phyloP scores from a whole-genome alignment of 176 grass and related monocot species.

The Leersia perrieri region DNA sequence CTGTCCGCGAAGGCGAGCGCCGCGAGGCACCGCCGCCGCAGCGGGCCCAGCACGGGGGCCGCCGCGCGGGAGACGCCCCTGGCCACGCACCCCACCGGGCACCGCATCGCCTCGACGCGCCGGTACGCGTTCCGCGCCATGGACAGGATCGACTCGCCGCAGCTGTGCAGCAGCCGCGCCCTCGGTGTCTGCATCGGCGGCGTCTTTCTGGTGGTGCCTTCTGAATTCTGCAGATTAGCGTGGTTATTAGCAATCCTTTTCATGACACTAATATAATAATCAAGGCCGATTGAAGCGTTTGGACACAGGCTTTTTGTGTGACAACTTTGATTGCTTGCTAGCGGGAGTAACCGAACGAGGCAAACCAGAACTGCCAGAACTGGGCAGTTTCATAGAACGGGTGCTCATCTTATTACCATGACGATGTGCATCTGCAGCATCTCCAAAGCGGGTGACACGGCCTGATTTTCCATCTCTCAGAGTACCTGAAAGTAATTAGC shows the following conservation, averaged over 20 bases:
- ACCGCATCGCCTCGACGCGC: slow-evolving; percentile 24
- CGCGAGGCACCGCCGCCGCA: slow-evolving; percentile 26
- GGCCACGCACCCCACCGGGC: slow-evolving; percentile 19
- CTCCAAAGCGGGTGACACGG: not conserved
- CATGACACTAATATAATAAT: no score
- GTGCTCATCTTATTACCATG: not conserved
- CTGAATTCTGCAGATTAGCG: not conserved
- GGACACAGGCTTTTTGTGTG: no score
- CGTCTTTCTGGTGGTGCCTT: not conserved
- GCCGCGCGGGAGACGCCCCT: slow-evolving; percentile 6
- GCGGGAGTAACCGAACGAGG: not conserved
- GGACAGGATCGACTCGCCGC: not conserved
- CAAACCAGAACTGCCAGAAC: no score
- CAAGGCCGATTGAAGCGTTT: no score
- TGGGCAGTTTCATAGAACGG: not conserved
- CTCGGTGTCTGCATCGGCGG: not conserved
- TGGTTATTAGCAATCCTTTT: not conserved
- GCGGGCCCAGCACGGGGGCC: slow-evolving; percentile 3
- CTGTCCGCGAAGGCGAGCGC: slow-evolving; percentile 25
- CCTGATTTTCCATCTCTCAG: not conserved
- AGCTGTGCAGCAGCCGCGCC: slow-evolving; percentile 26
- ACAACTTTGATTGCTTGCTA: no score
- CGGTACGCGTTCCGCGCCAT: slow-evolving; percentile 5
- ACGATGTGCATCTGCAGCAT: not conserved
- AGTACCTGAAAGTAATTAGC: not conserved